Conservation (phyloP, 257 asterid genomes). For the Solanum pinnatisectum region DNA sequence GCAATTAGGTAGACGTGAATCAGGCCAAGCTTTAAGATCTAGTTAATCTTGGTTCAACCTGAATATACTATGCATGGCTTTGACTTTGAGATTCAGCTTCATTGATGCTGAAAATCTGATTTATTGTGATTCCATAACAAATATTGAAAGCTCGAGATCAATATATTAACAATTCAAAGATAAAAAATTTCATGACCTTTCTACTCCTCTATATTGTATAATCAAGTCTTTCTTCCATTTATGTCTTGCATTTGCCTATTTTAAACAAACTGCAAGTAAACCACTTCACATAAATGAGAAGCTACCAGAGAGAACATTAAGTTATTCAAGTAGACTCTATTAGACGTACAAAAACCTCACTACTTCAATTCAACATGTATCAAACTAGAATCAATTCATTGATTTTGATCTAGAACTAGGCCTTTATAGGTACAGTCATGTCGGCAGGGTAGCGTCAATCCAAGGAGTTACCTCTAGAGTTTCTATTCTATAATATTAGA, state of each 20-base stretch:
- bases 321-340: not conserved
- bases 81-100: not conserved
- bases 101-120: not conserved
- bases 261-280: not conserved
- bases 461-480: not conserved
- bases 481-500: not conserved
- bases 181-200: not conserved
- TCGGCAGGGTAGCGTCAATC: not conserved
- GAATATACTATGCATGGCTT: not conserved
- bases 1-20: not conserved
- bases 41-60: not conserved
- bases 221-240: not conserved
- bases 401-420: not conserved
- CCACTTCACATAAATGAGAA: not conserved
- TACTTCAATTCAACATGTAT: not conserved
- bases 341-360: not conserved
- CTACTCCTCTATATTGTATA: not conserved
- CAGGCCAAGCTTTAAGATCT: not conserved
- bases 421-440: not conserved
- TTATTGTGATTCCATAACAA: not conserved
- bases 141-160: not conserved
- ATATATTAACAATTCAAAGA: not conserved
- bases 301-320: not conserved
- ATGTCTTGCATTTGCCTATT: not conserved
- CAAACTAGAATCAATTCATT: not conserved